Evolutionary conservation across 352 stramenopile genomes (phyloP), one percentile per base, ranked within the genome.

Genomic region (Pythium sp.): DNA sequence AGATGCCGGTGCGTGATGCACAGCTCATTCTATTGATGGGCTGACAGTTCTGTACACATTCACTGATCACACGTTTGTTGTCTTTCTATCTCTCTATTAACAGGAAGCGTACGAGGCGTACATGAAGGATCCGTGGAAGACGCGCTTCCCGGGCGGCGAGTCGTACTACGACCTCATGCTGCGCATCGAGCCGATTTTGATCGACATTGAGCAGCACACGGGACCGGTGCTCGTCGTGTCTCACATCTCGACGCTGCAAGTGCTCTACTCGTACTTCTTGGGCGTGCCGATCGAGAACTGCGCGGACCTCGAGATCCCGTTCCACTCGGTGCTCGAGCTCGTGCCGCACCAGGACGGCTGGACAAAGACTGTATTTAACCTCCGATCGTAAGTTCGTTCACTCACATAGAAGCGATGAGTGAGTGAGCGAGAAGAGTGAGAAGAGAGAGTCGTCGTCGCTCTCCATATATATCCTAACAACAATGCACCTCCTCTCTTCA

Each of bases 91-190:
- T 28, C 20, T 34, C 47, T 32, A 49, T 72, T 78, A 62, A n/a
- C 72, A 90, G 38, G 87, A 94, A 20, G 85, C 84, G 0, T 91
- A 81, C 70, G 72, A 86, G 4, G 76, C 83, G 11, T 94, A 89
- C 72, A 68, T 82, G 62, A 73, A 81, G 22, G 84, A 94, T 62
- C 87, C 84, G 55, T 93, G 82, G 81, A 86, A 89, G 63, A 92
- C 87, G 54, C 84, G 87, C 15, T 94, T 94, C 63, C 90, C 89
- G 0, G 92, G 93, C 18, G 94, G 93, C 62, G 94, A 98, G 78
- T 97, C 90, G 8, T 98, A 98, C 74, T 85, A 94, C 54, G 94
- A 98, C 72, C 88, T 98, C 30, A 98, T 98, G 79, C 75, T 97
- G 68, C 89, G 94, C 20, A 74, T 98, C 26, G 84, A 96, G 66